Evolutionary conservation across 768 basidiomycete species (phyloP).

Genomic region (Phaffia australis): DNA sequence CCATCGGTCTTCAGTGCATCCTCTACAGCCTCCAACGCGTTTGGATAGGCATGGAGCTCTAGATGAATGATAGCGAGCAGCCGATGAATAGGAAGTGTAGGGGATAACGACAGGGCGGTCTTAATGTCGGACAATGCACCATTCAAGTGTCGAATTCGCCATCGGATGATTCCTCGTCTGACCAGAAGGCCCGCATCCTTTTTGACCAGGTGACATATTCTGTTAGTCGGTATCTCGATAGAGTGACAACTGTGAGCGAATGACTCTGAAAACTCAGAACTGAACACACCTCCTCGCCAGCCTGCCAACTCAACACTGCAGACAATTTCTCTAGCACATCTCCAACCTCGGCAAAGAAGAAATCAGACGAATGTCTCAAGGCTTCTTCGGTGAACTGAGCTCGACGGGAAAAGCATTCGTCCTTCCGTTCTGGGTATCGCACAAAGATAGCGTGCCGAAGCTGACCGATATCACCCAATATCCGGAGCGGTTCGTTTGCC

Average conservation of each 20-base stretch:
- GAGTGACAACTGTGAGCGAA: too few relatives aligned
- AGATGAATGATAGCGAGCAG: constrained; percentile 20
- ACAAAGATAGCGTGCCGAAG: constrained; percentile 17
- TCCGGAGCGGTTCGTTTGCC: constrained; percentile 7
- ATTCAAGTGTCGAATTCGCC: constrained; percentile 18
- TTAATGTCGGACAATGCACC: constrained; percentile 1
- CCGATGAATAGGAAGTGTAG: constrained; percentile 20
- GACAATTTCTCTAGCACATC: constrained; percentile 16
- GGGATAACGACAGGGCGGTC: not conserved
- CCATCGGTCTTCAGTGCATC: constrained; percentile 12
- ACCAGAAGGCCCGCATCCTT: constrained; percentile 21
- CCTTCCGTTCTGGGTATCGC: constrained; percentile 14
- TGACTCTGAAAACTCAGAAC: too few relatives aligned
- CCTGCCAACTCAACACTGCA: constrained; percentile 15
- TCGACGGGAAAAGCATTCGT: constrained; percentile 20
- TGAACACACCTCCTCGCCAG: constrained; percentile 15
- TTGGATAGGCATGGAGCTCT: constrained; percentile 6
- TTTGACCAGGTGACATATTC: too few relatives aligned
- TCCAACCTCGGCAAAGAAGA: constrained; percentile 14
- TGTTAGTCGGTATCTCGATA: too few relatives aligned
- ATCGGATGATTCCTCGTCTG: constrained; percentile 19
- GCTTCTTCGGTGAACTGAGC: constrained; percentile 8
- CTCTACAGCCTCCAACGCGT: constrained; percentile 3
- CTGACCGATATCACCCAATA: constrained; percentile 23
- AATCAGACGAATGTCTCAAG: not conserved